Evolutionary conservation across 495 filamentous ascomycete genomes (phyloP), one percentile per base, ranked within the genome.

Genomic region (Aspergillus wentii): DNA sequence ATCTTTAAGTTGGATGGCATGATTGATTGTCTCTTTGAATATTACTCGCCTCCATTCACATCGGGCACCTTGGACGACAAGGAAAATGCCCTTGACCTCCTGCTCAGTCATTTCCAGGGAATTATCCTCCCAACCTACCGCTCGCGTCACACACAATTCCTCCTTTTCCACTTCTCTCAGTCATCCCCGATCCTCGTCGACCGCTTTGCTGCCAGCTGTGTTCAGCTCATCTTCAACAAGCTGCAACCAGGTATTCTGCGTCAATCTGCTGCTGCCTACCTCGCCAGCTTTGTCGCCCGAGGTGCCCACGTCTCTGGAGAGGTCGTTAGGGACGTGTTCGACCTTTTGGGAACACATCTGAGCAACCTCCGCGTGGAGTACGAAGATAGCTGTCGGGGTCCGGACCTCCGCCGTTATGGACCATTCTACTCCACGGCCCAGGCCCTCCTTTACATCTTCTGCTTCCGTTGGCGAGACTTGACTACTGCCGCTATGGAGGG

Each of bases 381-480:
- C 51, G 79, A 94, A 49, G 49, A 59, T 6, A 69, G 61, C 25
- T 94, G 88, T 58, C 80, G 75, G 10, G 88, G 86, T 1, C 90
- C 92, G 0, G 88, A 97, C 60, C 78, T 91, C 17, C 77, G 80
- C 29, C 80, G 81, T 21, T 96, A 89, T 54, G 75, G 76, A 13
- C 75, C 85, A 5, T 96, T 94, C 61, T 97, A 99, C 63, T 80
- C 83, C 5, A 79, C 86, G 29, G 78, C 81, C n/a, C 91, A 97
- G 58, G 90, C 91, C 4, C 53, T 89, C 4, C 70, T 88, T 21
- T 94, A 96, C 66, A 94, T 97, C 34, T 99, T 96, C 71, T 99
- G 92, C 69, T 99, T 96, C 71, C 82, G 94, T 26, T 97, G 91
- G 91, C 80, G 85, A 25, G 91, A 96, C 41, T 68, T 99, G 31